Conservation (phyloP, 2,329 filamentous ascomycete genomes). For the Aspergillus sp. region DNA sequence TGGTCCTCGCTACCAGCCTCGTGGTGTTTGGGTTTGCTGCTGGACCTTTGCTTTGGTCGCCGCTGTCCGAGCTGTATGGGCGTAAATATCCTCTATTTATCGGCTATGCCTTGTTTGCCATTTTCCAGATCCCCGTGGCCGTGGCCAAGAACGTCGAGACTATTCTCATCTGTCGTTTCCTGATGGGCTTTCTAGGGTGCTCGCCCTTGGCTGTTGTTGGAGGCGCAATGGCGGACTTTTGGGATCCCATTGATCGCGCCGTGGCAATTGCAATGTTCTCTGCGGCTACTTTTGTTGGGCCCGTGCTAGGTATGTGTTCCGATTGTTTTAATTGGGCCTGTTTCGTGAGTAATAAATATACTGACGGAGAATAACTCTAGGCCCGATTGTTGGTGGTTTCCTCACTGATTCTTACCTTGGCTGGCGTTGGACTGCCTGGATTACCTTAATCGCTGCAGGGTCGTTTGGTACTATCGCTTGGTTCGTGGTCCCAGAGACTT, state of each 20-base stretch:
- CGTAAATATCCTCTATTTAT: conserved; percentile 50
- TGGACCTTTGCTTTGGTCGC: conserved; percentile 53
- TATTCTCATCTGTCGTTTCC: conserved; percentile 55
- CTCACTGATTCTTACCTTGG: conserved; percentile 50
- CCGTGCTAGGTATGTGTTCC: conserved; percentile 37
- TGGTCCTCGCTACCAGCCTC: conserved; percentile 43
- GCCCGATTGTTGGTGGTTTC: conserved; percentile 52
- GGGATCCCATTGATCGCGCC: conserved; percentile 47
- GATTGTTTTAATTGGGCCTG: neutral
- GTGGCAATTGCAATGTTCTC: conserved; percentile 47
- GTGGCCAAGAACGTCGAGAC: conserved; percentile 55
- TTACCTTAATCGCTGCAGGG: conserved; percentile 51
- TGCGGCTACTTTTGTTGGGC: conserved; percentile 51
- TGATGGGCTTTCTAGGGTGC: conserved; percentile 54
- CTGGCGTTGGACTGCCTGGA: conserved; percentile 60
- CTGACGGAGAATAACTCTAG: conserved; percentile 5
- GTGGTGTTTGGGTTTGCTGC: conserved; percentile 53
- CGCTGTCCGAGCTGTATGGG: conserved; percentile 51
- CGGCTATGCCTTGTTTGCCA: conserved; percentile 49
- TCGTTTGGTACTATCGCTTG: conserved; percentile 45
- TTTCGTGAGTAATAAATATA: neutral
- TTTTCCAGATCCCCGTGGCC: conserved; percentile 58
- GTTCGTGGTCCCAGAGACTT: conserved; percentile 54
- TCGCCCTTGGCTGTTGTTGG: conserved; percentile 52
- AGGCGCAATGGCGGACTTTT: conserved; percentile 51